These are phyloP conservation scores for Geosmithia flava DNA, from an alignment of 2,329 filamentous ascomycete species.

Conservation along the genomic window DNA sequence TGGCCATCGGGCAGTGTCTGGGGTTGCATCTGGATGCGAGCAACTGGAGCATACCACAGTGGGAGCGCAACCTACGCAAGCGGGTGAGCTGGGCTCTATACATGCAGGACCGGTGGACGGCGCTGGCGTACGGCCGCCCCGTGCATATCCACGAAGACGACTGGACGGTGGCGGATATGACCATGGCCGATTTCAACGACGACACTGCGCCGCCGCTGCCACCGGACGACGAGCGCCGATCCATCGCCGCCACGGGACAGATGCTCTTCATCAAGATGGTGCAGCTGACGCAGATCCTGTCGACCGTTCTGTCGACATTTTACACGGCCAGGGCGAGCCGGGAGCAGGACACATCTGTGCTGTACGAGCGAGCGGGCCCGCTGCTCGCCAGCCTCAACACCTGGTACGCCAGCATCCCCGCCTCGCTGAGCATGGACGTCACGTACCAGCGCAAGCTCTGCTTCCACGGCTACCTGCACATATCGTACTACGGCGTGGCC, in stretches of 20 bases:
- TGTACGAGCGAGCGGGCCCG: slow-evolving; percentile 33
- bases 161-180: slow-evolving; percentile 28
- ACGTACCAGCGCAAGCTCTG: slow-evolving; percentile 27
- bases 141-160: slow-evolving; percentile 33
- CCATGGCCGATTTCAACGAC: slow-evolving; percentile 9
- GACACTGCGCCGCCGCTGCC: background rate
- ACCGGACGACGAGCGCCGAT: slow-evolving; percentile 11
- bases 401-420: slow-evolving; percentile 16
- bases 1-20: slow-evolving; percentile 26
- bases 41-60: slow-evolving; percentile 37
- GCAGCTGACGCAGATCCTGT: slow-evolving; percentile 30
- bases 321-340: slow-evolving; percentile 20
- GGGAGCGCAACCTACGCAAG: slow-evolving; percentile 40
- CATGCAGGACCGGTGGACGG: slow-evolving; percentile 46
- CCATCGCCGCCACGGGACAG: slow-evolving; percentile 20
- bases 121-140: slow-evolving; percentile 23
- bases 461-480: slow-evolving; percentile 25
- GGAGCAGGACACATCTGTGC: slow-evolving; percentile 17
- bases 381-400: slow-evolving; percentile 22
- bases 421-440: slow-evolving; percentile 29
- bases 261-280: slow-evolving; percentile 32
- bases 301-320: slow-evolving; percentile 30
- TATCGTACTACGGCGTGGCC: slow-evolving; percentile 32
- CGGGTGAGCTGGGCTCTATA: slow-evolving; percentile 42
- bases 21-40: slow-evolving; percentile 36